Evolutionary conservation across 441 rosid species (phyloP).

Genomic region (Corymbia citriodora): DNA sequence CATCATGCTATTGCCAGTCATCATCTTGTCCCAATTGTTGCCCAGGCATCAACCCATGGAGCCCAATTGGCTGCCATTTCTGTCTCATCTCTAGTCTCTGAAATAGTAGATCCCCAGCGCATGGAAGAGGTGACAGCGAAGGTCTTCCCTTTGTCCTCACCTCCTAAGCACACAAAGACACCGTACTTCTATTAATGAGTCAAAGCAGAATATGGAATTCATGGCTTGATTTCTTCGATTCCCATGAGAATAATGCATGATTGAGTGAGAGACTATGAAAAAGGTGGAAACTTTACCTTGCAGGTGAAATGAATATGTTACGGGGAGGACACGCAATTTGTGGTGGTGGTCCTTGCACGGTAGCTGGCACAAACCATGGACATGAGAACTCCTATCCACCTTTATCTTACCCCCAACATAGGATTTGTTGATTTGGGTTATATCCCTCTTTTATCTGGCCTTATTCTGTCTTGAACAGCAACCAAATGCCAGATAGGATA

Average conservation of each 20-base stretch:
- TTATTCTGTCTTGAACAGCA: not conserved
- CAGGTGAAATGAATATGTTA: not conserved
- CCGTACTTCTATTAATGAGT: not conserved
- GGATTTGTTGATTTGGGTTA: not conserved
- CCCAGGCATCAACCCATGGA: not conserved
- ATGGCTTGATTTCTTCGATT: not conserved
- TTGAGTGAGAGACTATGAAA: not conserved
- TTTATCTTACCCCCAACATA: not conserved
- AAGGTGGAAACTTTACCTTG: not conserved
- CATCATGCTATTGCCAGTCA: not conserved
- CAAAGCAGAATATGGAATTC: not conserved
- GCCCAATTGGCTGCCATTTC: not conserved
- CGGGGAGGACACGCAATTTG: not conserved
- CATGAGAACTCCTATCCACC: not conserved
- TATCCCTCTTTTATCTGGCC: not conserved
- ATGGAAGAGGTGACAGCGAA: not conserved
- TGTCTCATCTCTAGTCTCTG: not conserved
- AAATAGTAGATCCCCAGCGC: not conserved
- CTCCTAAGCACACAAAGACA: not conserved
- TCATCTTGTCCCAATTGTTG: not conserved
- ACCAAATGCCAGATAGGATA: not conserved
- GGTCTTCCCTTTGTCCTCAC: not conserved
- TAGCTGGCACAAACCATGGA: not conserved
- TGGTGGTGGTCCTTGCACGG: not conserved
- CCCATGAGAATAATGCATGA: not conserved